A percentile compares a stretch with the other conserved stretches of the same genome.
Evolutionary conservation across 768 basidiomycete genomes (phyloP).

Genomic region (Kwoniella shandongensis): DNA sequence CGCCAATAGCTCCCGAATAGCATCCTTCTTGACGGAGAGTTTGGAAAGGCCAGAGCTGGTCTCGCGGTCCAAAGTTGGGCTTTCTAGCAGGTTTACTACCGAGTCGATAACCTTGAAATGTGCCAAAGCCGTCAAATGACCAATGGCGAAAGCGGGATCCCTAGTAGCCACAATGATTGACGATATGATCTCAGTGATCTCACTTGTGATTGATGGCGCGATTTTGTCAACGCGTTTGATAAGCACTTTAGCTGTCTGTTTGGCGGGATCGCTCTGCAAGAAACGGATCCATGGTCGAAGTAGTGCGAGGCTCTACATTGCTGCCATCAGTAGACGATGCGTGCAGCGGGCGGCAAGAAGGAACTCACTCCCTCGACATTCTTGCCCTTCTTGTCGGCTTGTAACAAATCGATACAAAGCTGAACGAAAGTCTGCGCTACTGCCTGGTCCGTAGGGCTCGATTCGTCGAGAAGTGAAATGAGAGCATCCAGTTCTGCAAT

Average conservation of each 20-base stretch:
- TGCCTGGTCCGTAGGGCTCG: background rate
- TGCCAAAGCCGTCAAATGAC: slow-evolving; percentile 21
- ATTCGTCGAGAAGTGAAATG: background rate
- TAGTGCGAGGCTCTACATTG: slow-evolving; percentile 21
- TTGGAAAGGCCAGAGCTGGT: background rate
- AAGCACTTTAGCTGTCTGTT: slow-evolving; percentile 8
- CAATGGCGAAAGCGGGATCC: slow-evolving; percentile 23
- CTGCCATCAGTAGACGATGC: background rate
- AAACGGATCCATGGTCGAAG: slow-evolving; percentile 39
- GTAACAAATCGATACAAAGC: slow-evolving; percentile 4
- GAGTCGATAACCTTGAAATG: slow-evolving; percentile 2
- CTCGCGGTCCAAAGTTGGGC: background rate
- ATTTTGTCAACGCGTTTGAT: slow-evolving; percentile 16
- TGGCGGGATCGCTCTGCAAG: slow-evolving; percentile 15
- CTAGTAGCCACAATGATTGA: slow-evolving; percentile 13
- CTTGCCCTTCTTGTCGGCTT: slow-evolving; percentile 30
- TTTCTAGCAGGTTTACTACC: background rate
- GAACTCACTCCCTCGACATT: slow-evolving; percentile 20
- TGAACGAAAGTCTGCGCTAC: slow-evolving; percentile 5
- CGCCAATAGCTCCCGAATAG: slow-evolving; percentile 8
- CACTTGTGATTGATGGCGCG: background rate
- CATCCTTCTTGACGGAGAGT: slow-evolving; percentile 15
- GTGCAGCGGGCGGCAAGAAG: background rate
- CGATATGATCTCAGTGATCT: slow-evolving; percentile 6
- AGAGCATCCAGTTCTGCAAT: slow-evolving; percentile 2